Evolutionary conservation across 2,329 filamentous ascomycete genomes (phyloP), one percentile per base, ranked within the genome.

Genomic region (Trichoderma koningii): DNA sequence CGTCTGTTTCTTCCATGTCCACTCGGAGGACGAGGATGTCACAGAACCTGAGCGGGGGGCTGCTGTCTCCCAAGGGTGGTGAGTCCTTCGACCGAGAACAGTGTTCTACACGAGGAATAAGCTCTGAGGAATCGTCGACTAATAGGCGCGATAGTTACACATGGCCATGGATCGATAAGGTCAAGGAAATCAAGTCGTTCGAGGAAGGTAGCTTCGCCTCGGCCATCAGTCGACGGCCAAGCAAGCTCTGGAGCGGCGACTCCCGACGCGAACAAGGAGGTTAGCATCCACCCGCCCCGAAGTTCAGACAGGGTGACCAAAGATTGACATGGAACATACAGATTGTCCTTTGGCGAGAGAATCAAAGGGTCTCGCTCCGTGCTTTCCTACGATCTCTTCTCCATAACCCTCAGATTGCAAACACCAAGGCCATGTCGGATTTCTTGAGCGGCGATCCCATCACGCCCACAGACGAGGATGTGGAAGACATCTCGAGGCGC

Each of bases 371-470:
- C 19, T 98, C 94, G 1, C 81, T 99, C 5, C 86, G 95, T 62
- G 93, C 95, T 0, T 98, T 95, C 75, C 79, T 99, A n/a, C 87
- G 95, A 48, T 92, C 89, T 21, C 82, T 98, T 14, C 79, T 99
- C 28, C 87, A 94, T 53, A 96, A 97, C 71, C 87, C 90, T 41
- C 89, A 93, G 68, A 88, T 96, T 67, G 91, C 93, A 42, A 86
- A 88, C 65, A 96, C 93, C 0, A 90, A 88, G 73, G 88, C 93
- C 1, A 90, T 99, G 79, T 80, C 88, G 62, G 90, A 96, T 1
- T 99, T 99, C 71, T 78, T 99, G 38, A 91, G 88, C 1, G 80
- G 81, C 1, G 81, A 90, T n/a, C 88, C 89, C 0, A 85, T 96
- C 28, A 87, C 84, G 1, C 81, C 92, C 10, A 92, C 87, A 23